Evolutionary conservation across 495 filamentous ascomycete genomes (phyloP), one percentile per base, ranked within the genome.

Genomic region (Pseudomonodictys pantanalensis): DNA sequence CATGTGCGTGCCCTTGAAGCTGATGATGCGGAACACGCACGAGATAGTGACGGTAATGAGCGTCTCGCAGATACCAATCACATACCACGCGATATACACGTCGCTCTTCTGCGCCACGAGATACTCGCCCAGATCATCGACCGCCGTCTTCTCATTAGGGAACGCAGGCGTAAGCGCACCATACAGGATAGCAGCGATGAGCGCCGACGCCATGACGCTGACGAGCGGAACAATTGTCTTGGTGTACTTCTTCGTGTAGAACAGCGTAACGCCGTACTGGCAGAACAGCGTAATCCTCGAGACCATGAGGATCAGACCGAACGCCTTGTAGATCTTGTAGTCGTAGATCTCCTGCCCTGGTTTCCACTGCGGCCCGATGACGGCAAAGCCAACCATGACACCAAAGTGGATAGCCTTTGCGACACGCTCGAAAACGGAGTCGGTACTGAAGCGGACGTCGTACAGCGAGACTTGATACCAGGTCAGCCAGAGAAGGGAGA

Each of bases 401-500:
- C 75, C 82, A 32, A 89, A 77, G 64, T 87, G 84, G 24, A 83
- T 52, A 7, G 78, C 78, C 68, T 88, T 88, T 69, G 81, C 85
- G 20, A 77, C 63, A 26, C 86, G 77, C 56, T 86, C 83, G 66
- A 84, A 85, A 55, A 88, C 73, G n/a, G 77, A 83, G 67, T 90
- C 86, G 52, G 78, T 71, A 11, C 79, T 80, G 71, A 89, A 89
- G 0, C 86, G 83, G 29, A 89, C 78, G 64, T 90, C 86, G 69
- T 82, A 83, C 20, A 89, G 76, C 11, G 80, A 81, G 25, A 84
- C 81, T 69, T 87, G 83, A 26, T 85, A 74, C 86, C 86, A 90
- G 32, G 85, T 87, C 52, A 84, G 83, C 86, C 86, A 90, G 11
- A 90, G 77, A 42, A 89, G 76, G 32, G 77, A 76, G 52, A 87